phyloP scores from a whole-genome alignment of 2,329 filamentous ascomycete genomes.

The Sporothrix euskadiensis region DNA sequence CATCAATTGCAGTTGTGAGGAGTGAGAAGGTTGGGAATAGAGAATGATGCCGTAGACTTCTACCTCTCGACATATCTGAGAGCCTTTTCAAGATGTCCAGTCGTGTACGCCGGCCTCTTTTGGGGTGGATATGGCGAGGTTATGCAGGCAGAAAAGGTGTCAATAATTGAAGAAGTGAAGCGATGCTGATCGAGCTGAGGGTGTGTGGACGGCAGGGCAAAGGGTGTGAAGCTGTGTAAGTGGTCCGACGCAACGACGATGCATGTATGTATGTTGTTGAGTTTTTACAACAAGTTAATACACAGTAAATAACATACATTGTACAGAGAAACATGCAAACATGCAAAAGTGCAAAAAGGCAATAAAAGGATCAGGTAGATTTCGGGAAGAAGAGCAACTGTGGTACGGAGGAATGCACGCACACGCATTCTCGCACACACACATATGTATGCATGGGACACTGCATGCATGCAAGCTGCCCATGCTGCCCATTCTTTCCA shows the following conservation, averaged over 20 bases:
- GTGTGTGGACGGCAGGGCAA: not conserved
- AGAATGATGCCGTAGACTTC: not conserved
- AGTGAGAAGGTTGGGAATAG: not conserved
- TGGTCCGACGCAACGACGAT: conserved; percentile 9
- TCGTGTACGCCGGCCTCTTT: not conserved
- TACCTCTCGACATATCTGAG: not conserved
- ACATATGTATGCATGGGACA: not conserved
- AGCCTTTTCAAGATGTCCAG: not conserved
- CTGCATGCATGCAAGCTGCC: not conserved
- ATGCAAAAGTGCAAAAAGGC: not conserved
- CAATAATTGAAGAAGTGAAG: not conserved
- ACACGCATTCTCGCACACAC: not conserved
- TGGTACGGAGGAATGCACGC: not conserved
- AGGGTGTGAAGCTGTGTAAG: conserved; percentile 4
- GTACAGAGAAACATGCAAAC: not conserved
- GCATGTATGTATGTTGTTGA: not conserved
- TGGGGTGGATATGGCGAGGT: not conserved
- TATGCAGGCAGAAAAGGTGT: not conserved
- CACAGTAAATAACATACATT: not conserved
- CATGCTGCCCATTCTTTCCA: not conserved
- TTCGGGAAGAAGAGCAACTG: not conserved
- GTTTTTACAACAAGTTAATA: not conserved
- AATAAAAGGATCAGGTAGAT: not conserved
- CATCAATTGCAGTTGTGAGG: not conserved
- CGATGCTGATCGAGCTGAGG: not conserved